phyloP scores from a whole-genome alignment of 805 yeast species.

The Saturnispora saitoi region DNA sequence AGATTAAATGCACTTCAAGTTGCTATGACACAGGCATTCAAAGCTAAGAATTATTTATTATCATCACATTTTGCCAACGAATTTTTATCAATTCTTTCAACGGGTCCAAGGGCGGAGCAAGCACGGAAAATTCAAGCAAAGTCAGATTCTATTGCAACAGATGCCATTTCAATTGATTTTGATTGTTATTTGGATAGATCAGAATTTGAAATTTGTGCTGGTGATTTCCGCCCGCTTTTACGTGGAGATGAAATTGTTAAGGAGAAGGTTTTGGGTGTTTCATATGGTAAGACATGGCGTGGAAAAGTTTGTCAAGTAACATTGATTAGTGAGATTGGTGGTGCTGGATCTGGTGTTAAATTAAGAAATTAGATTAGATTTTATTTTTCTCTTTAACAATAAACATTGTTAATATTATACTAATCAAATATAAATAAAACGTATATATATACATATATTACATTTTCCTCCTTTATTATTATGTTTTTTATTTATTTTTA shows the following conservation, averaged over 20 bases:
- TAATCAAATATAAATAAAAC: too few relatives aligned
- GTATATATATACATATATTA: too few relatives aligned
- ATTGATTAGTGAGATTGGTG: conserved; percentile 71
- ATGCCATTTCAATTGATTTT: conserved; percentile 84
- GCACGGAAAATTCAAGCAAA: conserved; percentile 75
- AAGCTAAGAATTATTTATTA: conserved; percentile 75
- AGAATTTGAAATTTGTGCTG: conserved; percentile 83
- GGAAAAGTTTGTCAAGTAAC: conserved; percentile 77
- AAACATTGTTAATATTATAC: neutral
- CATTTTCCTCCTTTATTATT: too few relatives aligned
- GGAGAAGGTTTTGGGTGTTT: conserved; percentile 88
- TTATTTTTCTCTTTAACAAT: neutral
- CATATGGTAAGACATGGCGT: conserved; percentile 65
- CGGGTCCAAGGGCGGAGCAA: conserved; percentile 81
- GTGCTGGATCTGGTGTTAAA: conserved; percentile 86
- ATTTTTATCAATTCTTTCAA: conserved; percentile 57
- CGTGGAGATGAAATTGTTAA: conserved; percentile 56
- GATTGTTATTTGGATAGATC: conserved; percentile 61
- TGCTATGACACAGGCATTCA: conserved; percentile 90
- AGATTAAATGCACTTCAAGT: conserved; percentile 83
- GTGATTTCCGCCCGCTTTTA: conserved; percentile 83
- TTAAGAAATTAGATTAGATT: conserved; percentile 20
- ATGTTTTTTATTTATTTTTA: too few relatives aligned
- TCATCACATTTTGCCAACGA: conserved; percentile 88
- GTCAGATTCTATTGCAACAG: conserved; percentile 74